phyloP scores from a whole-genome alignment of 1,284 basidiomycete species.

The Amylostereum chailletii region DNA sequence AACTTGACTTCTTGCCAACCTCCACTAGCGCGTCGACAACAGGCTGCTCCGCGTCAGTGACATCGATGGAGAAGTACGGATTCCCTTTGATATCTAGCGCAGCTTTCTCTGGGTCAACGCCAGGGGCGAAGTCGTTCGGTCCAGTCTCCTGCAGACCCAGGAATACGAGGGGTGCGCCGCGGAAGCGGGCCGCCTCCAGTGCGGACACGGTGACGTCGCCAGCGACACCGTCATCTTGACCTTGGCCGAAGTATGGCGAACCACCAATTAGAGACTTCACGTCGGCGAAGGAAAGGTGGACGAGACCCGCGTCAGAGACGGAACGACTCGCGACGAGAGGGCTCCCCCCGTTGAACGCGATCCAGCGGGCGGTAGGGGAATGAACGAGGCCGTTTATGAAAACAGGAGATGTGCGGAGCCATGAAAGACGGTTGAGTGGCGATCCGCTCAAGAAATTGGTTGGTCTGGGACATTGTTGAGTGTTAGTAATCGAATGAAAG shows the following conservation, averaged over 20 bases:
- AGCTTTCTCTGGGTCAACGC: constrained; percentile 25
- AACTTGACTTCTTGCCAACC: constrained; percentile 25
- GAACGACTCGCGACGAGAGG: constrained; percentile 41
- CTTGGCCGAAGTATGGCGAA: constrained; percentile 60
- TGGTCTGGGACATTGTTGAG: constrained; percentile 17
- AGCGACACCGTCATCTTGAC: constrained; percentile 38
- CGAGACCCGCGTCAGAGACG: constrained; percentile 24
- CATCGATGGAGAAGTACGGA: constrained; percentile 76
- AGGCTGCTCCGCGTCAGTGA: constrained; percentile 41
- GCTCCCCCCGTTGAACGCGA: constrained; percentile 64
- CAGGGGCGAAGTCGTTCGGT: constrained; percentile 39
- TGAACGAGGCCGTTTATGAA: constrained; percentile 64
- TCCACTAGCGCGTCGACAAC: constrained; percentile 37
- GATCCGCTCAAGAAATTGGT: constrained; percentile 70
- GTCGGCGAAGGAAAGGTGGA: constrained; percentile 46
- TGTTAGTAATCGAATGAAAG: constrained; percentile 2
- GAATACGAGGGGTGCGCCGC: constrained; percentile 50
- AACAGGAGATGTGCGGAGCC: constrained; percentile 65
- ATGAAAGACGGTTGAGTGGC: constrained; percentile 80
- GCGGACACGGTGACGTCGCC: constrained; percentile 33
- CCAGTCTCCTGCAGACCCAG: constrained; percentile 75
- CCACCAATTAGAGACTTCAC: constrained; percentile 36
- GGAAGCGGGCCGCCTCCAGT: constrained; percentile 60
- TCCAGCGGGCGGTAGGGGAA: constrained; percentile 57
- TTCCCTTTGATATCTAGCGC: constrained; percentile 60